A percentile compares a stretch with the other conserved stretches of the same genome.
Evolutionary conservation across 2,329 filamentous ascomycete genomes (phyloP).

Genomic region (Aspergillus felis): DNA sequence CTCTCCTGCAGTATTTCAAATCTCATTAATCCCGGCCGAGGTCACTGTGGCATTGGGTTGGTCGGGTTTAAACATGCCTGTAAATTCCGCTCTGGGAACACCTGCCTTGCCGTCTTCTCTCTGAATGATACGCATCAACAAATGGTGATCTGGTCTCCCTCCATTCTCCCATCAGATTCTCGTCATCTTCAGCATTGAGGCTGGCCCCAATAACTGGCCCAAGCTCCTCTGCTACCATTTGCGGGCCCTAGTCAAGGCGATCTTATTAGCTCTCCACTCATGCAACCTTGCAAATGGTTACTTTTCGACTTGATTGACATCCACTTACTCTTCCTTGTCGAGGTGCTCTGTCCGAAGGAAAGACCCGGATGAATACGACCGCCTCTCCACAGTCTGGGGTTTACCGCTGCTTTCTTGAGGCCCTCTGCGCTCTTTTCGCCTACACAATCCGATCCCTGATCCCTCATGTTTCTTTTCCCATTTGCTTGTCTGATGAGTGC

Average conservation of each 20-base stretch:
- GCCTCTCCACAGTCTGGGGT: conserved; percentile 20
- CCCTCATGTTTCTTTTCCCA: conserved; percentile 3
- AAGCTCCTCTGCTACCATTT: conserved; percentile 24
- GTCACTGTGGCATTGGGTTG: conserved; percentile 8
- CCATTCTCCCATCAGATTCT: conserved; percentile 2
- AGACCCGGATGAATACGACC: background rate
- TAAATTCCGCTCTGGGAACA: background rate
- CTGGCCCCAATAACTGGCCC: conserved; percentile 23
- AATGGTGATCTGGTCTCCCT: background rate
- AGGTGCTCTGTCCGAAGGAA: background rate
- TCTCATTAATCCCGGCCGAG: conserved; percentile 22
- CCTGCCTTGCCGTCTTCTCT: background rate
- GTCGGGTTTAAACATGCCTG: background rate
- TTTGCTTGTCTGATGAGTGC: conserved; percentile 1
- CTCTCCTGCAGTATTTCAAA: conserved; percentile 19
- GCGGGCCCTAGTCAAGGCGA: conserved; percentile 22
- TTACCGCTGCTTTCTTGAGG: conserved; percentile 2
- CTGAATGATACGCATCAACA: background rate
- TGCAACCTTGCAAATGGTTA: conserved; percentile 4
- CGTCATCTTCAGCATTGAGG: conserved; percentile 17
- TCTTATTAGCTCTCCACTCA: conserved; percentile 22
- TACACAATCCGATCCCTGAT: conserved; percentile 11
- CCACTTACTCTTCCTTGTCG: background rate
- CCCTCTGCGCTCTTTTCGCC: background rate
- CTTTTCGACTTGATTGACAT: background rate